Conservation (phyloP, 805 yeast species). For the Metschnikowia noctiluminum region DNA sequence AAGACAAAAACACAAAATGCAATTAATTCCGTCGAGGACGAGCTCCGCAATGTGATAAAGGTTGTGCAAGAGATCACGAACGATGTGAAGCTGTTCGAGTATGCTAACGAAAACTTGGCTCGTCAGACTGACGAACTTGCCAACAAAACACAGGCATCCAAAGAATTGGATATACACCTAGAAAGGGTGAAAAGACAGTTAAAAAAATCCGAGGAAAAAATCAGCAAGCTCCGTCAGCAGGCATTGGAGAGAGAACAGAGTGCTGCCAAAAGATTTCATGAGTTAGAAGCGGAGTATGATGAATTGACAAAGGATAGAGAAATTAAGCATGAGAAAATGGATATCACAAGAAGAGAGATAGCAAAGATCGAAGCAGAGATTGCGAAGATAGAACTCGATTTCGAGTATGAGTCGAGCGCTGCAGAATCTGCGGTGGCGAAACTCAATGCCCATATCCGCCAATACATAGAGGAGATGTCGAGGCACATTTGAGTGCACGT, state of each 20-base stretch:
- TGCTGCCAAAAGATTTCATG: slow-evolving; percentile 40
- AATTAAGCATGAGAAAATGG: slow-evolving; percentile 46
- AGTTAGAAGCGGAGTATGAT: slow-evolving; percentile 45
- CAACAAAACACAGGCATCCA: slow-evolving; percentile 32
- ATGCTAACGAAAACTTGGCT: slow-evolving; percentile 29
- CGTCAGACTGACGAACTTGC: slow-evolving; percentile 37
- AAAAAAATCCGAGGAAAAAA: slow-evolving; percentile 45
- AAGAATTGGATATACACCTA: slow-evolving; percentile 41
- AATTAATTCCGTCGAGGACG: slow-evolving; percentile 42
- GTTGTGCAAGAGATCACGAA: slow-evolving; percentile 49
- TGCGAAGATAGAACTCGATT: slow-evolving; percentile 36
- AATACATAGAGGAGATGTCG: slow-evolving; percentile 52
- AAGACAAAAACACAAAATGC: slow-evolving; percentile 55
- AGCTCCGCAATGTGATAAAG: slow-evolving; percentile 43
- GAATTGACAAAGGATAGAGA: slow-evolving; percentile 48
- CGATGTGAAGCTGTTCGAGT: slow-evolving; percentile 44
- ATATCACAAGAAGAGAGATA: slow-evolving; percentile 46
- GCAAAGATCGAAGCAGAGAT: slow-evolving; percentile 41
- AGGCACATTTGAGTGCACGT: slow-evolving; percentile 12
- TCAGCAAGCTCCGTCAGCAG: slow-evolving; percentile 41
- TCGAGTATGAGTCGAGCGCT: slow-evolving; percentile 50
- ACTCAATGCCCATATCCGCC: slow-evolving; percentile 52
- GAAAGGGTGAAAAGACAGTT: slow-evolving; percentile 51
- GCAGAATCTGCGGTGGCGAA: slow-evolving; percentile 52
- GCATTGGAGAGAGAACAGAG: slow-evolving; percentile 43